Percentiles rank a stretch among this genome's conserved stretches.
Evolutionary conservation across 1,139 yeast species (phyloP).

Genomic region (Geotrichum phurueaensis): DNA sequence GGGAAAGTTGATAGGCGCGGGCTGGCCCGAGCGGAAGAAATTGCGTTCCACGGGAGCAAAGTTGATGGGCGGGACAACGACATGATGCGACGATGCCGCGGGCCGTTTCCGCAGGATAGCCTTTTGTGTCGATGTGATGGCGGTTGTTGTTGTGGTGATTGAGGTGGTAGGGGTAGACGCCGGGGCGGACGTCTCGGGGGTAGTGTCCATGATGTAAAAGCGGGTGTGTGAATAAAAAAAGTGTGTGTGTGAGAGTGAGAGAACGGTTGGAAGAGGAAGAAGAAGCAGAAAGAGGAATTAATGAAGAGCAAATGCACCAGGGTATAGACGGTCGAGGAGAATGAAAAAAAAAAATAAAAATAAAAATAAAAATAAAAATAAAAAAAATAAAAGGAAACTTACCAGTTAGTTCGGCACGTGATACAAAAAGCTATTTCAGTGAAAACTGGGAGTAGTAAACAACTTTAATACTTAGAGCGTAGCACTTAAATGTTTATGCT

Average conservation of each 20-base stretch:
- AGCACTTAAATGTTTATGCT: neutral
- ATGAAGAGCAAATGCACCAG: neutral
- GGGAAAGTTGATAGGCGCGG: constrained; percentile 89
- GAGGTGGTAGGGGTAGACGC: neutral
- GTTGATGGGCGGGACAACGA: constrained; percentile 84
- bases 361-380: too few species aligned
- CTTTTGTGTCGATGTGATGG: neutral
- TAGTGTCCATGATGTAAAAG: neutral
- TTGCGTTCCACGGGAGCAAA: constrained; percentile 90
- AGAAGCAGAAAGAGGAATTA: neutral
- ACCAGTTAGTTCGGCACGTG: neutral
- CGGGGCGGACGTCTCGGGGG: neutral
- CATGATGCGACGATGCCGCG: constrained; percentile 30
- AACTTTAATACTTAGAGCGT: neutral
- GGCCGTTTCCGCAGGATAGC: neutral
- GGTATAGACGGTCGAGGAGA: neutral
- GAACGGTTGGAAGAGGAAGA: neutral
- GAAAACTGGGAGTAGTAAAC: neutral
- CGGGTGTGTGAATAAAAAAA: neutral
- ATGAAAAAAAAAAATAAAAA: neutral
- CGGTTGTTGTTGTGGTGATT: neutral
- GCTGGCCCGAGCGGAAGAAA: constrained; percentile 87
- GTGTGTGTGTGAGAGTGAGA: too few species aligned
- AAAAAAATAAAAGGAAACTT: neutral
- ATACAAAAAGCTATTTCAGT: neutral